Conservation (phyloP, 352 stramenopile genomes). For the Globisporangium irregulare region DNA sequence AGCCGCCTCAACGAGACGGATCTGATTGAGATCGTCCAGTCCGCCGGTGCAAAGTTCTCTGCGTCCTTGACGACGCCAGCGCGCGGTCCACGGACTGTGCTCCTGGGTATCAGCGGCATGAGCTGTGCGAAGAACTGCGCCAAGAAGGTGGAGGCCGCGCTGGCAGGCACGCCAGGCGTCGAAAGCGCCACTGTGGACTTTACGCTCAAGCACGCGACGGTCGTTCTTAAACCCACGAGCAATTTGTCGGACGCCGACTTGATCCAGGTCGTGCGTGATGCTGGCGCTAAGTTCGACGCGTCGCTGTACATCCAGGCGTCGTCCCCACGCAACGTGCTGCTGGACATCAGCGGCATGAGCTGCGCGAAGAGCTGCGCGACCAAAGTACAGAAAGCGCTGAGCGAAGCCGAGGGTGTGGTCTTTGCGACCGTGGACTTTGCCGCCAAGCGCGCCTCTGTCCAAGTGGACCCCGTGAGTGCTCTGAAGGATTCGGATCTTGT, state of each 20-base stretch:
- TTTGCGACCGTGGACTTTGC: slow-evolving; percentile 70
- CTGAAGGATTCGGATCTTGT: slow-evolving; percentile 67
- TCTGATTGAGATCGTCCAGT: slow-evolving; percentile 62
- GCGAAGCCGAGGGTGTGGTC: slow-evolving; percentile 52
- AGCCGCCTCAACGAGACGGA: slow-evolving; percentile 64
- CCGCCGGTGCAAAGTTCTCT: slow-evolving; percentile 56
- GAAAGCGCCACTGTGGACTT: slow-evolving; percentile 70
- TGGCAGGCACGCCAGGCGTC: slow-evolving; percentile 47
- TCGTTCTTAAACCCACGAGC: slow-evolving; percentile 55
- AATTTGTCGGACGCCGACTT: slow-evolving; percentile 50
- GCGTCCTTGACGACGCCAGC: slow-evolving; percentile 44
- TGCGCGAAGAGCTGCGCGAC: slow-evolving; percentile 63
- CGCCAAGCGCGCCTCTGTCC: slow-evolving; percentile 51
- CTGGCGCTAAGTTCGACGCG: slow-evolving; percentile 67
- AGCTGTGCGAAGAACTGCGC: slow-evolving; percentile 81
- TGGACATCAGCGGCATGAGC: slow-evolving; percentile 68
- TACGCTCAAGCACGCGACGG: slow-evolving; percentile 47
- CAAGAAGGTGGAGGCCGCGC: slow-evolving; percentile 60
- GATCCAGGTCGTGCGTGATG: slow-evolving; percentile 45
- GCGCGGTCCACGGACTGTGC: slow-evolving; percentile 40
- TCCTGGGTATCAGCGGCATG: slow-evolving; percentile 71
- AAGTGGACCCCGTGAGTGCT: slow-evolving; percentile 52
- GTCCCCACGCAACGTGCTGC: slow-evolving; percentile 34
- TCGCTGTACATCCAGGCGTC: slow-evolving; percentile 27
- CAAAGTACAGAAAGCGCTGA: slow-evolving; percentile 69